Evolutionary conservation across 2,329 filamentous ascomycete species (phyloP).

Genomic region (Fusarium concolor): DNA sequence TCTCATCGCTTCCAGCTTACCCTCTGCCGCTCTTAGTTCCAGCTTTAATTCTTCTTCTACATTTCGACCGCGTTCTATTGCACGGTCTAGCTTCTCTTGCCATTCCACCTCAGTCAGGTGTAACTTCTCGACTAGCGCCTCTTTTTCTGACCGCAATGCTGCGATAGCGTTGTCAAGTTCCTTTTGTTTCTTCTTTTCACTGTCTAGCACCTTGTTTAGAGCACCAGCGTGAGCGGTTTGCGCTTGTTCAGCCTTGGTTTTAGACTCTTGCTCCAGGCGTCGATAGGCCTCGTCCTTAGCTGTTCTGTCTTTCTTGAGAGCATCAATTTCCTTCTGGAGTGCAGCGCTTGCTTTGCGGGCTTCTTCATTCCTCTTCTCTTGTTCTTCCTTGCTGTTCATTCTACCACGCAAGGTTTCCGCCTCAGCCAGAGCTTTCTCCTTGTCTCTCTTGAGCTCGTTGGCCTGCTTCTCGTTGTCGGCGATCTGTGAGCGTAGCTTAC

Average conservation of each 20-base stretch:
- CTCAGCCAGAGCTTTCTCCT: conserved; percentile 69
- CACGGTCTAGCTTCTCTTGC: conserved; percentile 77
- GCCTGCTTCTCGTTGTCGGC: conserved; percentile 73
- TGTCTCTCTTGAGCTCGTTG: conserved; percentile 67
- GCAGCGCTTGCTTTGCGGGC: conserved; percentile 66
- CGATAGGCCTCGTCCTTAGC: conserved; percentile 73
- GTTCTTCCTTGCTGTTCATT: conserved; percentile 62
- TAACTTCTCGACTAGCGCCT: conserved; percentile 76
- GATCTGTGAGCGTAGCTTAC: conserved; percentile 78
- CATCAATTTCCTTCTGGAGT: conserved; percentile 54
- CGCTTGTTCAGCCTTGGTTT: conserved; percentile 72
- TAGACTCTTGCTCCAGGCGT: conserved; percentile 76
- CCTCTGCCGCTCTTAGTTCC: conserved; percentile 83
- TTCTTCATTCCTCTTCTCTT: conserved; percentile 65
- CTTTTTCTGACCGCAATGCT: conserved; percentile 82
- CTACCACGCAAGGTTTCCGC: conserved; percentile 59
- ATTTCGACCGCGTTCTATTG: conserved; percentile 75
- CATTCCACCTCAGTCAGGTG: conserved; percentile 77
- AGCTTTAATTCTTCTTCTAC: conserved; percentile 81
- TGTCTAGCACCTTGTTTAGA: conserved; percentile 74
- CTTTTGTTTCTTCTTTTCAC: conserved; percentile 68
- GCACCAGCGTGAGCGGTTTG: conserved; percentile 74
- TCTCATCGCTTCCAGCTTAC: conserved; percentile 89
- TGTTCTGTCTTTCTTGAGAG: conserved; percentile 63
- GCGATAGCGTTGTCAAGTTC: conserved; percentile 68